Evolutionary conservation across 441 rosid genomes (phyloP), one percentile per base, ranked within the genome.

Genomic region (Syzygium malaccense): DNA sequence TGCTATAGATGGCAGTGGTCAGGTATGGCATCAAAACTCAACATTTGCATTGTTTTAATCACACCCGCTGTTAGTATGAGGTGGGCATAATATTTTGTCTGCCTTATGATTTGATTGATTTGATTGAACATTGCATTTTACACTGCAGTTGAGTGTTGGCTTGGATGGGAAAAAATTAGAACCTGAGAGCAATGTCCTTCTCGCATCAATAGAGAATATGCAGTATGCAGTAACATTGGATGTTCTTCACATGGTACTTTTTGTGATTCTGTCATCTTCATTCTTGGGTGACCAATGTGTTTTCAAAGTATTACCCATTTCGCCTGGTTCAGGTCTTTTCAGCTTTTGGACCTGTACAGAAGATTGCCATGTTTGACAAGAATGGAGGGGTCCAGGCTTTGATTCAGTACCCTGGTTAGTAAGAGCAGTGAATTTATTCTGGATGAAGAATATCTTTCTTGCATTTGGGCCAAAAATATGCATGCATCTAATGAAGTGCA

Each of bases 331-430:
- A 98, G 99, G 99, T 98, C 86, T 98, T 98, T 91, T 94, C 95
- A 89, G 94, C 99, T 78, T 98, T 95, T 91, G 99, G 99, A 49
- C 94, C 97, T 87, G 98, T 98, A 68, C 99, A 97, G 92, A 98
- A 98, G 94, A 97, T 98, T 90, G 99, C 99, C 37, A 98, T 98
- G 99, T 98, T 98, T 89, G 99, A 98, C 92, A 98, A 98, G 95
- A 98, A 96, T 56, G 98, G 98, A 54, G 98, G 99, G 79, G 93
- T 98, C 85, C 99, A 97, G 93, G 99, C 99, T 45, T 91, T 98
- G 91, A 93, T 98, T 93, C 99, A 98, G 90, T 98, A 95, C 90
- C 96, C 96, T 90, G 99, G 99, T 98, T 55, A 41, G 87, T 85
- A 85, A 75, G 83, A 75, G 83, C 83, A 41, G 83, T 41, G 49